Evolutionary conservation across 2,329 filamentous ascomycete species (phyloP), one percentile per base, ranked within the genome.

Genomic region (Diaporthe velutina): DNA sequence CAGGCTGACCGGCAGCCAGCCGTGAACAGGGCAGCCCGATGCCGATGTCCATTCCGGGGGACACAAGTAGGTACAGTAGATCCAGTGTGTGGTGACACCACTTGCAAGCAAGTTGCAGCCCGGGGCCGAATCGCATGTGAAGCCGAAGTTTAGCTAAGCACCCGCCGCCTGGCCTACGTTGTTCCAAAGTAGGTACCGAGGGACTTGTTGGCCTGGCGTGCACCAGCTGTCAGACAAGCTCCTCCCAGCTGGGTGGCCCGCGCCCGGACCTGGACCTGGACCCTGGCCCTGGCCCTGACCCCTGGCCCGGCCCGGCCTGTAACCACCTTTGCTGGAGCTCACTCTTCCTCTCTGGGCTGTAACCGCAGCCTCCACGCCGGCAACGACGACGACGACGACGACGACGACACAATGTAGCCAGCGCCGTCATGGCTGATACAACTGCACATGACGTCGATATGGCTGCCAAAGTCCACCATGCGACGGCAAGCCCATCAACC

Each of bases 341-440:
- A 22, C 19, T 22, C 25, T 10, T 22, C 8, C 17, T 12, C 40
- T 15, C 17, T 3, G 3, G 1, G 12, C 19, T n/a, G n/a, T n/a
- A n/a, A 40, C 12, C 30, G 48, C 42, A 30, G n/a, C 60, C 40
- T 55, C n/a, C 9, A 50, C 76, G 48, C 67, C 38, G 35, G 8
- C 52, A 28, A 33, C 52, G 12, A 54, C 57, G 35, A 17, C 52
- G 52, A 33, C 52, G 12, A 54, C 57, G 22, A 60, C n/a, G 45
- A 40, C 17, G 45, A 33, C 40, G 50, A 55, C 61, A 68, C 52
- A 19, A 75, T 75, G 74, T 68, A 68, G 74, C 50, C n/a, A 68
- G 67, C 52, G 50, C 48, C 54, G 58, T 67, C 67, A 76, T 76
- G 74, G 68, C 71, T 71, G 72, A 66, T 40, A 58, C 73, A 71